Base-by-base conservation (phyloP, 306 rosid genomes). In the Vigna unguiculata region DNA sequence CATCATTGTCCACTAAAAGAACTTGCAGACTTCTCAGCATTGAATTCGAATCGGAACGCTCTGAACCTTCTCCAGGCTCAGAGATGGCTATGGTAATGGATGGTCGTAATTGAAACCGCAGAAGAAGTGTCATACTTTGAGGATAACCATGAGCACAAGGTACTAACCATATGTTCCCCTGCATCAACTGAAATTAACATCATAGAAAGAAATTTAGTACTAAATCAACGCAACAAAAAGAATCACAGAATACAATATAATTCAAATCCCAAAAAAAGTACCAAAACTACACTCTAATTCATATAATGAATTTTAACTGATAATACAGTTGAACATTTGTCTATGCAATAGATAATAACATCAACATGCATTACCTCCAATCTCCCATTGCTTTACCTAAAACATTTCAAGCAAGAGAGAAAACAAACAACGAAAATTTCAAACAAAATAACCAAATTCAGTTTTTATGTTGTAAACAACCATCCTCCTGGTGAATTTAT, bases 61-160 rank as follows among this genome's bases (percentile, higher is more conserved):
- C 97, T 3, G 91, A 90, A 28, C 90, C 86, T 65, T 85, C 92
- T 76, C 97, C 95, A 7, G 95, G 88, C 58, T 95, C 99, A 0
- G 97, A 75, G 70, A 96, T 93, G 82, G 93, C 81, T 77, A 92
- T 75, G 21, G 96, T 74, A 71, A 93, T 84, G 62, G 99, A 92
- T 0, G 88, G 84, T 28, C 94, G 89, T 40, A 87, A 72, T 78
- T 96, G 98, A 83, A 96, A 93, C 74, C 90, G 90, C 46, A 92
- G 93, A 83, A 89, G 85, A 17, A 96, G 97, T 24, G 93, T 87
- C 98, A 96, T 96, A 86, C 91, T 88, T 84, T 90, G 98, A 36
- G 93, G 83, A 82, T 61, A 79, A 74, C 99, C 99, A 77, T 89
- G 93, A 74, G 89, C 60, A 64, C 87, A 85, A 11, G 96, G 96